Evolutionary conservation across 2,329 filamentous ascomycete species (phyloP), one percentile per base, ranked within the genome.

Genomic region (Neodidymelliopsis sp.): DNA sequence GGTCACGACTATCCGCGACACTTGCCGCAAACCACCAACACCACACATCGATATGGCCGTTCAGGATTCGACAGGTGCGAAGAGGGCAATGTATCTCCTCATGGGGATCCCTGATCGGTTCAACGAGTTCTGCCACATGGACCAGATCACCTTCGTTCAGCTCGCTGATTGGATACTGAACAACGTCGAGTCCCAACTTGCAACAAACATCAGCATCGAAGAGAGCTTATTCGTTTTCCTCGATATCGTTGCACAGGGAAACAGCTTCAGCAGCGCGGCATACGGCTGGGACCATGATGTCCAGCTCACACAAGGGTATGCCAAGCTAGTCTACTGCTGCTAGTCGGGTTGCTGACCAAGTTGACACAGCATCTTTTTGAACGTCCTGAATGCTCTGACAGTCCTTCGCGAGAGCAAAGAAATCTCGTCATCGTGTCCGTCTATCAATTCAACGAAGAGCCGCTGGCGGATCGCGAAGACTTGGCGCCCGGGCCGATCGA

Each of bases 151-250:
- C 47, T 73, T 72, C 36, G 65, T 70, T 35, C 64, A 69, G 44
- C 60, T 73, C 15, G 65, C 69, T n/a, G 70, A 73, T 54, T 73
- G 69, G 70, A 66, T 71, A 23, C 54, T 69, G 23, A 67, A 63
- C 43, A 63, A 73, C 49, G 61, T 66, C 49, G 52, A 66, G 33
- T 68, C 63, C 16, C 60, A 62, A 23, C 52, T 66, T n/a, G 52
- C 62, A 2, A 49, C 59, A 15, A 63, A 68, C 39, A 64, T 71
- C 50, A 71, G 66, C 48, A 60, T 73, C 9, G 69, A 73, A 51
- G 70, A 73, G 57, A 67, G 67, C 46, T 52, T 73, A 8, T 69
- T 73, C 35, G 62, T 73, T 6, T 73, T 73, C 49, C 56, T 73
- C 43, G 70, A 73, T 29, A 66, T 73, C 30, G 68, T 69, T 22